Percentiles rank a stretch among this genome's conserved stretches.
These are phyloP conservation scores for Podila horticola DNA, from an alignment of 192 early-diverging fungal genomes.

Conservation along the genomic window DNA sequence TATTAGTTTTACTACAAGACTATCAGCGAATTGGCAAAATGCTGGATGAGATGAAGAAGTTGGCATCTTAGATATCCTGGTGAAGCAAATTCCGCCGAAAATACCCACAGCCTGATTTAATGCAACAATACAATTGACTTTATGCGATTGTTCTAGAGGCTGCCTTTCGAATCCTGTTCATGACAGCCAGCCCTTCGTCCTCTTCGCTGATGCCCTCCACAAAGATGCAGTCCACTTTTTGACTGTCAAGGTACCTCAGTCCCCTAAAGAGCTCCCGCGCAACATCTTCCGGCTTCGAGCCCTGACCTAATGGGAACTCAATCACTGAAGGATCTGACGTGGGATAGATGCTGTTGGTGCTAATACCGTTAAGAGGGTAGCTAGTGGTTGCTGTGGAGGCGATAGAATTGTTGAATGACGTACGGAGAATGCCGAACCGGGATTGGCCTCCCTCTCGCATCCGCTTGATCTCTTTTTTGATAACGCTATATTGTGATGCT, in stretches of 20 bases:
- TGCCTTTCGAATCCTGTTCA: slow-evolving; percentile 95
- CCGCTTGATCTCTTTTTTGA: slow-evolving; percentile 41
- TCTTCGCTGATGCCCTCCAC: slow-evolving; percentile 92
- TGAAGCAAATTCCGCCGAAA: not conserved
- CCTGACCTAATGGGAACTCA: slow-evolving; percentile 64
- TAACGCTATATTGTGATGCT: slow-evolving; percentile 14
- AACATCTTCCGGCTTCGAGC: slow-evolving; percentile 66
- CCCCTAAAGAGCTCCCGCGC: slow-evolving; percentile 85
- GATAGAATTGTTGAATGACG: slow-evolving; percentile 13
- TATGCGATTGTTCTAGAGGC: slow-evolving; percentile 67
- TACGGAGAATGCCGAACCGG: slow-evolving; percentile 51
- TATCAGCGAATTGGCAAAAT: slow-evolving; percentile 49
- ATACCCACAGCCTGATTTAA: not conserved
- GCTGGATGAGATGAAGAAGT: slow-evolving; percentile 23
- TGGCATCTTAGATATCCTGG: not conserved
- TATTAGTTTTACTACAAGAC: slow-evolving; percentile 27
- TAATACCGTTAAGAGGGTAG: not conserved
- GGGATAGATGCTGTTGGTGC: slow-evolving; percentile 9
- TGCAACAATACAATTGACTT: not conserved
- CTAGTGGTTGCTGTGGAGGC: not conserved
- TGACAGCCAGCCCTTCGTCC: slow-evolving; percentile 93
- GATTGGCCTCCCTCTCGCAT: slow-evolving; percentile 35
- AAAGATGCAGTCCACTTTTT: slow-evolving; percentile 77
- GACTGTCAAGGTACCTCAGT: slow-evolving; percentile 80
- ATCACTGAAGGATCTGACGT: slow-evolving; percentile 34